phyloP scores from a whole-genome alignment of 2,329 filamentous ascomycete species.

The Nigrospora osmanthi region DNA sequence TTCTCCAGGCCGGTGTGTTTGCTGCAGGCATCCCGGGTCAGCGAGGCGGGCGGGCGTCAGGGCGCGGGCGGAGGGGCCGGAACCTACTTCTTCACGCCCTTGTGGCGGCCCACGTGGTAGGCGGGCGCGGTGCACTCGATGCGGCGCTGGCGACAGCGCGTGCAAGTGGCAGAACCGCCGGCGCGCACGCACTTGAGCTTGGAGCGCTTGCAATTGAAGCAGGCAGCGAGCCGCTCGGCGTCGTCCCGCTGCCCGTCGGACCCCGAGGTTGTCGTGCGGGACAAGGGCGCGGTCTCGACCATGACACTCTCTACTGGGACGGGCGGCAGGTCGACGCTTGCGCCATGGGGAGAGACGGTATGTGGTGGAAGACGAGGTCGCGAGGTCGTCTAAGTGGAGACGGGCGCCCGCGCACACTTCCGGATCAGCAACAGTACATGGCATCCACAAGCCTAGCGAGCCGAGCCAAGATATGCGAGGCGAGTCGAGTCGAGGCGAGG shows the following conservation, averaged over 20 bases:
- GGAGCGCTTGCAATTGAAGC: constrained; percentile 24
- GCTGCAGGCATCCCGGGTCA: constrained; percentile 28
- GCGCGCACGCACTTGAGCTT: constrained; percentile 24
- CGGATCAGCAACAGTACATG: too few species aligned
- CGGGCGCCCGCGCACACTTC: too few species aligned
- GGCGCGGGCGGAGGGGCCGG: not conserved
- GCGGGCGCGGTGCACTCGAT: constrained; percentile 60
- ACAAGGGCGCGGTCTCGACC: constrained; percentile 2
- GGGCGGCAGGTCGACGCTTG: too few species aligned
- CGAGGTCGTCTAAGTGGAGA: too few species aligned
- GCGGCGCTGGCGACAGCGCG: constrained; percentile 20
- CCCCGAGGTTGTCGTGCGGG: not conserved
- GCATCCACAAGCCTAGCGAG: too few species aligned
- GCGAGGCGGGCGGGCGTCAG: not conserved
- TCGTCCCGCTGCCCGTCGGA: constrained; percentile 2
- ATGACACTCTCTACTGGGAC: constrained; percentile 1
- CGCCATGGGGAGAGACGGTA: too few species aligned
- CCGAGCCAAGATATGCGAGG: too few species aligned
- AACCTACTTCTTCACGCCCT: constrained; percentile 67
- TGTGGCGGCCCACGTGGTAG: constrained; percentile 67
- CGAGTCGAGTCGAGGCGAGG: too few species aligned
- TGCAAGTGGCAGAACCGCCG: constrained; percentile 16
- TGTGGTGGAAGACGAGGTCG: not conserved
- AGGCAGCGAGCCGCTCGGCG: constrained; percentile 5
- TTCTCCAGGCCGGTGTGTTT: constrained; percentile 70